Conservation (phyloP, 306 rosid species). For the Dryas octopetala region DNA sequence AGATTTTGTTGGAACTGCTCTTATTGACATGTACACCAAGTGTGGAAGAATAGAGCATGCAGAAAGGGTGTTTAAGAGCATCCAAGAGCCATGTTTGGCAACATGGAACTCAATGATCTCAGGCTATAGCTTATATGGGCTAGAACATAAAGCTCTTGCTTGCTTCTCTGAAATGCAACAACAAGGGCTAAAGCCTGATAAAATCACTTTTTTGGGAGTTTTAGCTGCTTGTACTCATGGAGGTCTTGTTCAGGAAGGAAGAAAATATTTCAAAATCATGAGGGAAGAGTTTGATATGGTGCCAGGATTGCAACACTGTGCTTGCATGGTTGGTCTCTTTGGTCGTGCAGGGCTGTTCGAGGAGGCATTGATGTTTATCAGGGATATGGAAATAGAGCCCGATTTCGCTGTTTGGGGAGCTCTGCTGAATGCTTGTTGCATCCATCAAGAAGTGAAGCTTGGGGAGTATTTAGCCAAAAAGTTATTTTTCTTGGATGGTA, state of each 20-base stretch:
- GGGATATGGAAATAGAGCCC: slow-evolving; percentile 55
- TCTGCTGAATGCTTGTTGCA: slow-evolving; percentile 65
- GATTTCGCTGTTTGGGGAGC: slow-evolving; percentile 82
- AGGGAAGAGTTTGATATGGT: slow-evolving; percentile 41
- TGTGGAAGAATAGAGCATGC: slow-evolving; percentile 74
- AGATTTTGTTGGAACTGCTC: slow-evolving; percentile 67
- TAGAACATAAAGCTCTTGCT: slow-evolving; percentile 57
- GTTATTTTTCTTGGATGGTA: slow-evolving; percentile 48
- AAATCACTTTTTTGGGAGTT: slow-evolving; percentile 67
- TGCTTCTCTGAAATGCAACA: slow-evolving; percentile 54
- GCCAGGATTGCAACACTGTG: slow-evolving; percentile 72
- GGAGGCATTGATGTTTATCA: slow-evolving; percentile 55
- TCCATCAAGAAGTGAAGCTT: slow-evolving; percentile 62
- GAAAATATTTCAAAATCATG: slow-evolving; percentile 47
- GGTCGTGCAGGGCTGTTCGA: slow-evolving; percentile 64
- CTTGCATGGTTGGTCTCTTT: slow-evolving; percentile 63
- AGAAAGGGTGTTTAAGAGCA: slow-evolving; percentile 55
- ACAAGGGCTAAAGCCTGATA: slow-evolving; percentile 61
- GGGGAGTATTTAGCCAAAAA: slow-evolving; percentile 68
- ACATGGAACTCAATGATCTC: slow-evolving; percentile 83
- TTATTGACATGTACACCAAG: slow-evolving; percentile 78
- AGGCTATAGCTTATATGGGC: slow-evolving; percentile 68
- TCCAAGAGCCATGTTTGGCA: slow-evolving; percentile 66
- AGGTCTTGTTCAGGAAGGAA: slow-evolving; percentile 61
- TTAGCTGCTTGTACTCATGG: slow-evolving; percentile 73